Base-by-base conservation (phyloP, 768 basidiomycete species). In the Asterophora parasitica region DNA sequence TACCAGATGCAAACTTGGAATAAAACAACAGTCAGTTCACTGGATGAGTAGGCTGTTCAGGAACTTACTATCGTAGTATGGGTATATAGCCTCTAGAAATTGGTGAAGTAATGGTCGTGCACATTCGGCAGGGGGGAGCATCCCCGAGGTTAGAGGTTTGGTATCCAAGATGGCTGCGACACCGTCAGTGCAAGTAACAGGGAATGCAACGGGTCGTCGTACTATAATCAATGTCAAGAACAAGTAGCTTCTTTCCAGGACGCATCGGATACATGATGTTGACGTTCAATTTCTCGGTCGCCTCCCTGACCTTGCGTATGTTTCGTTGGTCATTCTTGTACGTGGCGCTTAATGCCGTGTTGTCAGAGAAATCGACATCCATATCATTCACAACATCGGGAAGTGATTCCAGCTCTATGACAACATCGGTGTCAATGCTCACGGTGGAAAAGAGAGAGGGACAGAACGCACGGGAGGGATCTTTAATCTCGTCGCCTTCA, bases 161-260 rank as follows among this genome's bases (percentile, higher is more conserved):
- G 90, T 90, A 63, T 92, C 89, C 55, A 90, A 65, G 41, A 92
- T 89, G 28, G 88, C 88, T 89, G 56, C 30, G 13, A 46, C 34
- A 27, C 20, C 35, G 11, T 41, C 27, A 61, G 41, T 39, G 47
- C 13, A 38, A 23, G n/a, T 31, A 53, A 27, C 31, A 27, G 30
- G 32, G 35, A 33, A 28, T 16, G 3, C 28, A 46, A 37, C 23
- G 27, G 13, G 30, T 43, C 19, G 4, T 55, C 78, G 58, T 47
- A 88, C 91, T 92, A 56, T 92, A 92, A 63, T 93, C 92, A 46
- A 93, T 81, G 61, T 93, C 92, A 7, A 95, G 74, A 0, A 95
- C 91, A 16, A 93, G 75, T 1, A 95, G 68, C 49, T 80, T 82
- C 64, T 92, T 93, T 16, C 85, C 88, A 44, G 74, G 71, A 26